Conservation (phyloP, 495 filamentous ascomycete species). For the Penicillium nucicola region DNA sequence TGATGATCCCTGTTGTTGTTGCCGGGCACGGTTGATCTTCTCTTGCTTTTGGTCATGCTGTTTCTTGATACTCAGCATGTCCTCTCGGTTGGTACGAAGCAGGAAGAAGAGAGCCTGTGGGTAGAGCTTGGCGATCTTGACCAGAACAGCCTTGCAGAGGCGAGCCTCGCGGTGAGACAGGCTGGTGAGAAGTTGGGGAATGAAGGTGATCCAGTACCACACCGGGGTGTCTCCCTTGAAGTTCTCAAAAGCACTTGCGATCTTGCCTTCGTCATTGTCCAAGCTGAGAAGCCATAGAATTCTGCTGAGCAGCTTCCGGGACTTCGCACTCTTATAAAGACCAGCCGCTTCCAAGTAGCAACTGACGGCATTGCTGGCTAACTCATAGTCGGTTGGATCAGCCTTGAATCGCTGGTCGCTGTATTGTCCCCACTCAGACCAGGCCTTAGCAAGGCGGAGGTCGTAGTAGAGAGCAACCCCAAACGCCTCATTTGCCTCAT, state of each 20-base stretch:
- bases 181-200: slow-evolving; percentile 89
- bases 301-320: slow-evolving; percentile 89
- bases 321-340: slow-evolving; percentile 94
- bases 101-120: slow-evolving; percentile 95
- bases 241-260: slow-evolving; percentile 79
- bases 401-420: slow-evolving; percentile 94
- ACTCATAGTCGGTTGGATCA: slow-evolving; percentile 70
- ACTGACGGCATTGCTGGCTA: slow-evolving; percentile 86
- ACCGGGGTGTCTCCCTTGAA: slow-evolving; percentile 94
- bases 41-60: slow-evolving; percentile 76
- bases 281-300: slow-evolving; percentile 96
- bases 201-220: slow-evolving; percentile 99
- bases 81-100: slow-evolving; percentile 89
- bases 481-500: slow-evolving; percentile 90
- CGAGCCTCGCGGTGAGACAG: slow-evolving; percentile 84
- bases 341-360: slow-evolving; percentile 96
- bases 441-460: slow-evolving; percentile 91
- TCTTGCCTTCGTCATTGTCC: slow-evolving; percentile 78
- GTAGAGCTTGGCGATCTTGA: slow-evolving; percentile 91
- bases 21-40: slow-evolving; percentile 45
- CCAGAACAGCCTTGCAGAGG: slow-evolving; percentile 76
- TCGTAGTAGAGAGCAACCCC: slow-evolving; percentile 94
- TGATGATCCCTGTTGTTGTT: slow-evolving; percentile 39
- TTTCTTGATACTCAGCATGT: slow-evolving; percentile 90
- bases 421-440: slow-evolving; percentile 99